Evolutionary conservation across 2,329 filamentous ascomycete genomes (phyloP).

Genomic region (Didymella sp.): DNA sequence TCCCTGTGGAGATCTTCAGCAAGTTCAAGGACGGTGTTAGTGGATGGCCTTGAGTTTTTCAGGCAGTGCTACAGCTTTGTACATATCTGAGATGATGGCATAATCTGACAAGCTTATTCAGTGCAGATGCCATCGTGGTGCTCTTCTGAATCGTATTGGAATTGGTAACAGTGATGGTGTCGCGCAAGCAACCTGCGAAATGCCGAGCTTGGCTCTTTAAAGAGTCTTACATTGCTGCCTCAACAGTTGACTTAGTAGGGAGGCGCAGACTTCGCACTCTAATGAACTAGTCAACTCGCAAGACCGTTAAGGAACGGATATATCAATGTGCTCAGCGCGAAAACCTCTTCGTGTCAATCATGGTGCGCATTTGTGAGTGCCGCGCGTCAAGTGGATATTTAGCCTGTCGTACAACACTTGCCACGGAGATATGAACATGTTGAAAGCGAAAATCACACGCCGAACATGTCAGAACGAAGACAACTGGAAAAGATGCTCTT

Average conservation of each 20-base stretch:
- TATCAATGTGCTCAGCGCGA: background rate
- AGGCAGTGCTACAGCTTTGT: background rate
- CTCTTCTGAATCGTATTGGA: background rate
- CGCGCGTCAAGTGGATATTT: background rate
- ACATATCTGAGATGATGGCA: background rate
- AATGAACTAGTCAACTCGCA: background rate
- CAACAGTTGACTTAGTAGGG: background rate
- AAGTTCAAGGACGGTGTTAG: constrained; percentile 30
- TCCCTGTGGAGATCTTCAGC: constrained; percentile 63
- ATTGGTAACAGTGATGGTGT: background rate
- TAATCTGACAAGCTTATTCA: background rate
- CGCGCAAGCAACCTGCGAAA: background rate
- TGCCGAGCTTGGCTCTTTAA: background rate
- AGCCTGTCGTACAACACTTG: background rate
- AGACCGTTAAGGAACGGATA: background rate
- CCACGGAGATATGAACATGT: background rate
- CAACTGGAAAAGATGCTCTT: background rate
- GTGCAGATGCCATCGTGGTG: background rate
- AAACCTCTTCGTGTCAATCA: background rate
- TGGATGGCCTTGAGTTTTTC: background rate
- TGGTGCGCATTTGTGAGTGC: background rate
- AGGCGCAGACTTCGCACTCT: background rate
- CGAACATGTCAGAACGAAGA: background rate
- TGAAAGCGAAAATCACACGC: background rate
- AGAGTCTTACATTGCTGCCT: background rate